Percentiles rank a stretch among this genome's conserved stretches.
Evolutionary conservation across 176 grass and related monocot genomes (phyloP).

Genomic region (Oryza coarctata): DNA sequence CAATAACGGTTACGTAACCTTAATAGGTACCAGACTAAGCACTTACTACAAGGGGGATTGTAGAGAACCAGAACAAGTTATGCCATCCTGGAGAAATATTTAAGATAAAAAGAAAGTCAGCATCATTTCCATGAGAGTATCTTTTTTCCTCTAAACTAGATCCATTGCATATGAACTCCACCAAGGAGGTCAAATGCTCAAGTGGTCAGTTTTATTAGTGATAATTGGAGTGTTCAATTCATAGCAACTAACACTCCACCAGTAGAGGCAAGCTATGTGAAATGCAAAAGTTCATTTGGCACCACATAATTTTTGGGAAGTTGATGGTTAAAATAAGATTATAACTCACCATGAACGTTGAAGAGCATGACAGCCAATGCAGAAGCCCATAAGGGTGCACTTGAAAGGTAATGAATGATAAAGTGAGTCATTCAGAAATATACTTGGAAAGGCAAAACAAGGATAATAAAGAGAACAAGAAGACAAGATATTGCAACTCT

Average conservation of each 20-base stretch:
- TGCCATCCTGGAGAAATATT: conserved; percentile 61
- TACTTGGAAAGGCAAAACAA: conserved; percentile 14
- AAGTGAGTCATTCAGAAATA: conserved; percentile 27
- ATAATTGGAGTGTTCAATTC: background rate
- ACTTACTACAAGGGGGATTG: conserved; percentile 77
- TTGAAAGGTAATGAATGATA: conserved; percentile 31
- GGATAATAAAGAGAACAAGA: background rate
- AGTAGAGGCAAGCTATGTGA: background rate
- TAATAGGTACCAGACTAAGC: background rate
- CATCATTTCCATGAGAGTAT: background rate
- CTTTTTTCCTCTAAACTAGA: background rate
- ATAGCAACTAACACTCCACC: background rate
- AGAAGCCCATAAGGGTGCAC: conserved; percentile 80
- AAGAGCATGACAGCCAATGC: conserved; percentile 72
- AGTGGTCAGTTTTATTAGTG: too few relatives aligned
- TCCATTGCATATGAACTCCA: background rate
- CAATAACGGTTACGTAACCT: background rate
- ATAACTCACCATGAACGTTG: conserved; percentile 76
- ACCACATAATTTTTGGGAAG: conserved; percentile 23
- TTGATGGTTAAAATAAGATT: background rate
- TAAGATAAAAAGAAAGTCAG: conserved; percentile 8
- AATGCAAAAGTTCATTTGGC: background rate
- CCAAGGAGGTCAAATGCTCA: too few relatives aligned
- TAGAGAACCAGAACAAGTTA: conserved; percentile 68
- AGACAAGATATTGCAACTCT: background rate